Evolutionary conservation across 495 filamentous ascomycete genomes (phyloP).

Genomic region (Penicillium chermesinum): DNA sequence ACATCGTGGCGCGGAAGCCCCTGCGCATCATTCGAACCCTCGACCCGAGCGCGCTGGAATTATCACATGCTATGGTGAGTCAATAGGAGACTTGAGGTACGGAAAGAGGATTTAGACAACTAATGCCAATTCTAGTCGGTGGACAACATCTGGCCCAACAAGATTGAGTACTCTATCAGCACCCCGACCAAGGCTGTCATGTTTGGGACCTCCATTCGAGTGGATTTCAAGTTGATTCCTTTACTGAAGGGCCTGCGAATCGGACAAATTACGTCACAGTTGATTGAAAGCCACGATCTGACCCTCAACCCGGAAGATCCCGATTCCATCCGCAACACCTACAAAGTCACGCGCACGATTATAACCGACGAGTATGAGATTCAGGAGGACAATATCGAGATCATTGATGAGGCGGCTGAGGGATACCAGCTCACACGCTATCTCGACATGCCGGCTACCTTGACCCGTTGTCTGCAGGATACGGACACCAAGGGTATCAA

Average conservation of each 20-base stretch:
- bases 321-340: slow-evolving; percentile 49
- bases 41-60: slow-evolving; percentile 71
- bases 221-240: slow-evolving; percentile 77
- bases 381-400: slow-evolving; percentile 54
- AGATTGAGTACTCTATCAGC: slow-evolving; percentile 86
- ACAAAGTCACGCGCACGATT: slow-evolving; percentile 59
- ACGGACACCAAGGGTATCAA: slow-evolving; percentile 79
- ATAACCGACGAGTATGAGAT: slow-evolving; percentile 57
- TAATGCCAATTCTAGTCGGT: slow-evolving; percentile 49
- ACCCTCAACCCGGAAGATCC: slow-evolving; percentile 47
- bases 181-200: slow-evolving; percentile 87
- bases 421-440: slow-evolving; percentile 67
- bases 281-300: slow-evolving; percentile 75
- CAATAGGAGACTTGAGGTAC: neutral
- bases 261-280: slow-evolving; percentile 64
- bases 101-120: neutral
- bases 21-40: slow-evolving; percentile 84
- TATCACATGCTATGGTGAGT: slow-evolving; percentile 75
- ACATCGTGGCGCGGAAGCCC: slow-evolving; percentile 70
- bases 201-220: slow-evolving; percentile 74
- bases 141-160: slow-evolving; percentile 91
- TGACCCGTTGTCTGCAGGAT: slow-evolving; percentile 79
- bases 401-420: slow-evolving; percentile 71
- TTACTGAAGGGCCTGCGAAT: slow-evolving; percentile 82
- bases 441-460: slow-evolving; percentile 68